A percentile compares a stretch with the other conserved stretches of the same genome.
Conservation (phyloP, 768 basidiomycete species). For the Kwoniella europaea region DNA sequence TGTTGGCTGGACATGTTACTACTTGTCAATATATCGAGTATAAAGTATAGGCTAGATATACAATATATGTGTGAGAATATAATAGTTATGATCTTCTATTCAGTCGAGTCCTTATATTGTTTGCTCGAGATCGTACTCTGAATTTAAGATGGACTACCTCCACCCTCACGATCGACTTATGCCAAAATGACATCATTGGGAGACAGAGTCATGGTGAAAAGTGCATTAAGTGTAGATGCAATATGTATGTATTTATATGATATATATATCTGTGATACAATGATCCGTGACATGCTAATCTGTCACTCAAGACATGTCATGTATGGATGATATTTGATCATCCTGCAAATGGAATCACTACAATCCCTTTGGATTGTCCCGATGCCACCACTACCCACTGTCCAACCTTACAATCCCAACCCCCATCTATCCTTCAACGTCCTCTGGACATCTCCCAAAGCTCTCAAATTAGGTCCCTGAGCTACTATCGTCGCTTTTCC, state of each 20-base stretch:
- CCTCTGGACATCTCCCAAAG: conserved; percentile 62
- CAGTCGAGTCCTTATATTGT: not conserved
- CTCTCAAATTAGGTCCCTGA: conserved; percentile 76
- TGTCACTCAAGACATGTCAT: too few relatives aligned
- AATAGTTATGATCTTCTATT: not conserved
- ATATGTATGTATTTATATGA: conserved; percentile 1
- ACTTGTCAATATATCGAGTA: too few relatives aligned
- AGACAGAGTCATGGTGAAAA: not conserved
- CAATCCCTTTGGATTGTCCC: too few relatives aligned
- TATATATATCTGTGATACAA: not conserved
- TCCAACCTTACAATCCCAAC: conserved; percentile 31
- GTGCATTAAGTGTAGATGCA: conserved; percentile 10
- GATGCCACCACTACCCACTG: too few relatives aligned
- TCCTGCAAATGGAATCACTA: too few relatives aligned
- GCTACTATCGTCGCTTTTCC: conserved; percentile 74
- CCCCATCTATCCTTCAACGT: conserved; percentile 52
- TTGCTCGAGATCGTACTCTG: not conserved
- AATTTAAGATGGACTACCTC: conserved; percentile 23
- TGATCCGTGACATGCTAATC: not conserved
- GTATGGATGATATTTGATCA: too few relatives aligned
- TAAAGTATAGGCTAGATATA: not conserved
- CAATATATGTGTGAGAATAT: not conserved
- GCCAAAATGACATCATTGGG: conserved; percentile 24
- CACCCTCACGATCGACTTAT: conserved; percentile 20
- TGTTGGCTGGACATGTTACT: conserved; percentile 4